Evolutionary conservation across 805 yeast genomes (phyloP).

Genomic region (Candida peoriensis): DNA sequence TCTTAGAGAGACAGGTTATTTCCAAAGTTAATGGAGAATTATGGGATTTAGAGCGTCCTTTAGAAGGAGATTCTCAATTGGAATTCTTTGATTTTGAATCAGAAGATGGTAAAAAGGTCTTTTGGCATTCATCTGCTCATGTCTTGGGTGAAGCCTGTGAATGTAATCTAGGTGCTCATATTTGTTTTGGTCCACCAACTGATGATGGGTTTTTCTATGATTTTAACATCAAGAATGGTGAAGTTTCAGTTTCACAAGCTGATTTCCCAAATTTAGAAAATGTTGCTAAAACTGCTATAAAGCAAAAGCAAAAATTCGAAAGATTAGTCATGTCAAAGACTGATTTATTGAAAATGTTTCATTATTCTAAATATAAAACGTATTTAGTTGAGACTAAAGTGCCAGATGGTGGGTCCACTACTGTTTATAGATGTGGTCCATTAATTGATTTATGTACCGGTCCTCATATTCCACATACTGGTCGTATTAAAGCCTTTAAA

Average conservation of each 20-base stretch:
- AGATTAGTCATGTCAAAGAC: conserved; percentile 91
- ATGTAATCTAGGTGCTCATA: conserved; percentile 91
- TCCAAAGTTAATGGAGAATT: conserved; percentile 84
- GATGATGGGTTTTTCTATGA: conserved; percentile 97
- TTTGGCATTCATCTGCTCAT: conserved; percentile 99
- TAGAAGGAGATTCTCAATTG: conserved; percentile 64
- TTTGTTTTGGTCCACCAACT: conserved; percentile 94
- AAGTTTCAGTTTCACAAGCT: conserved; percentile 67
- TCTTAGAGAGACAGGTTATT: conserved; percentile 84
- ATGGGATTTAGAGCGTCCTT: conserved; percentile 95
- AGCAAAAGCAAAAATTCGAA: conserved; percentile 93
- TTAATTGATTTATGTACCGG: conserved; percentile 96
- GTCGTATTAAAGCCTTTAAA: conserved; percentile 91
- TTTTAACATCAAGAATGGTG: conserved; percentile 78
- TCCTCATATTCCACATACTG: conserved; percentile 97
- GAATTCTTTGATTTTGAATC: conserved; percentile 88
- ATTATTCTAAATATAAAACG: conserved; percentile 93
- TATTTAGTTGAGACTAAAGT: conserved; percentile 80
- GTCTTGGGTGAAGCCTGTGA: conserved; percentile 98
- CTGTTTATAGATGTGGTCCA: conserved; percentile 97
- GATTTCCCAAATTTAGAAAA: conserved; percentile 84
- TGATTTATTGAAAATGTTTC: conserved; percentile 86
- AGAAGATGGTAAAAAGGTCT: conserved; percentile 92
- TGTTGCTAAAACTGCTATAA: conserved; percentile 83
- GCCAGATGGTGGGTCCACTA: conserved; percentile 93